A percentile compares a stretch with the other conserved stretches of the same genome.
These are phyloP conservation scores for Eucalyptus urophylla DNA, from an alignment of 345 rosid genomes.

Conservation along the genomic window DNA sequence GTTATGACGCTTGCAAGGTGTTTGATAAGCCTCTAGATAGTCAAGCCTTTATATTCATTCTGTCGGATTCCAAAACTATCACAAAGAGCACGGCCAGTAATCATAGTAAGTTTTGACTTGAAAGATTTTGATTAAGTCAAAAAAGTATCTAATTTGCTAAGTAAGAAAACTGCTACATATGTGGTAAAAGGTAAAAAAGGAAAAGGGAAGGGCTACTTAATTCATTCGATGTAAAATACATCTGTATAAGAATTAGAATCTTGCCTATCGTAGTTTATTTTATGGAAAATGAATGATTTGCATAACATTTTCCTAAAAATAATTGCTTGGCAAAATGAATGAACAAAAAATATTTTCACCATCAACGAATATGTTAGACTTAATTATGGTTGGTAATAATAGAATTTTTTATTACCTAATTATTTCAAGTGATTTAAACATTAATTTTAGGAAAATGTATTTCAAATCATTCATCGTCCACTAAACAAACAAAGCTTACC, in stretches of 20 bases:
- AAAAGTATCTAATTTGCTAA: too few relatives aligned
- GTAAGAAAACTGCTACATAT: too few relatives aligned
- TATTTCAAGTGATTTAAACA: background rate
- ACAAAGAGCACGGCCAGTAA: background rate
- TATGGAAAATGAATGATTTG: too few relatives aligned
- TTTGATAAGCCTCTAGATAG: background rate
- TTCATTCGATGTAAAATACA: background rate
- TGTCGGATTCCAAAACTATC: too few relatives aligned
- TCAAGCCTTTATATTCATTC: too few relatives aligned
- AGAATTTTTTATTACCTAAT: too few relatives aligned
- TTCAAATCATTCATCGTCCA: background rate
- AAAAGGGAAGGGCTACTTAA: background rate
- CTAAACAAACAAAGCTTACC: too few relatives aligned
- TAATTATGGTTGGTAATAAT: background rate
- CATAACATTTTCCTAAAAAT: too few relatives aligned
- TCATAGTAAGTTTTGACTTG: background rate
- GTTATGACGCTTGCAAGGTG: background rate
- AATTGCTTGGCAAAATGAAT: background rate
- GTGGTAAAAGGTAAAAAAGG: too few relatives aligned
- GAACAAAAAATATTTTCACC: background rate
- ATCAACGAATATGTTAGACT: background rate
- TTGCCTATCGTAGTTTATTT: background rate
- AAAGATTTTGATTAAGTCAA: too few relatives aligned
- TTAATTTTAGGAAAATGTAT: too few relatives aligned
- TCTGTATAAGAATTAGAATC: too few relatives aligned